Conservation (phyloP, 805 yeast species). For the Cyberlindnera suaveolens region DNA sequence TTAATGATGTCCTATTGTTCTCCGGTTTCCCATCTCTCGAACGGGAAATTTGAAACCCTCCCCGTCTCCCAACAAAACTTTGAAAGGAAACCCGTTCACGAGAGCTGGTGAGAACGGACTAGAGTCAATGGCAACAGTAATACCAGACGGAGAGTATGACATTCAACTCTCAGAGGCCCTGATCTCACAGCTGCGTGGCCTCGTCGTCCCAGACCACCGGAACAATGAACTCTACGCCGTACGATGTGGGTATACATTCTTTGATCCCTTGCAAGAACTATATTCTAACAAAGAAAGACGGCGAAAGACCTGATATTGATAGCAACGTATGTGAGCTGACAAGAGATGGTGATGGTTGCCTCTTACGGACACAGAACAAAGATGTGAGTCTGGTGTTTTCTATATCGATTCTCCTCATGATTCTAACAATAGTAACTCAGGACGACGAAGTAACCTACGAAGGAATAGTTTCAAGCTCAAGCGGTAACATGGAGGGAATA, state of each 20-base stretch:
- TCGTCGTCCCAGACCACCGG: conserved; percentile 4
- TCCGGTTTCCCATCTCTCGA: too few species aligned
- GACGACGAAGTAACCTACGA: conserved; percentile 9
- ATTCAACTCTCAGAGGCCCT: conserved; percentile 16
- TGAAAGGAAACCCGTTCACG: too few species aligned
- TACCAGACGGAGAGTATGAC: conserved; percentile 24
- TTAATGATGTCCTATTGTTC: too few species aligned
- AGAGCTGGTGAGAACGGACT: too few species aligned
- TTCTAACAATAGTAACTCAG: conserved; percentile 5
- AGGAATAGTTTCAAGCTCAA: conserved; percentile 10
- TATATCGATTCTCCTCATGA: background rate
- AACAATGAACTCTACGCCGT: conserved; percentile 17
- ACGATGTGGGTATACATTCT: conserved; percentile 15
- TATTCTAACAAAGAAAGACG: conserved; percentile 8
- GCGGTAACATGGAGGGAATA: conserved; percentile 17
- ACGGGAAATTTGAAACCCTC: too few species aligned
- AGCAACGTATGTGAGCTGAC: conserved; percentile 9
- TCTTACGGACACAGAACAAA: conserved; percentile 8
- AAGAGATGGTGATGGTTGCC: conserved; percentile 9
- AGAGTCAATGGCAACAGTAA: background rate
- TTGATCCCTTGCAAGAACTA: background rate
- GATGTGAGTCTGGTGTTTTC: background rate
- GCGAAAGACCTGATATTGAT: conserved; percentile 14
- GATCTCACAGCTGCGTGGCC: conserved; percentile 4
- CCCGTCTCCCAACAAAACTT: too few species aligned